Evolutionary conservation across 2,329 filamentous ascomycete species (phyloP).

Genomic region (Chrysosporium queenslandicum): DNA sequence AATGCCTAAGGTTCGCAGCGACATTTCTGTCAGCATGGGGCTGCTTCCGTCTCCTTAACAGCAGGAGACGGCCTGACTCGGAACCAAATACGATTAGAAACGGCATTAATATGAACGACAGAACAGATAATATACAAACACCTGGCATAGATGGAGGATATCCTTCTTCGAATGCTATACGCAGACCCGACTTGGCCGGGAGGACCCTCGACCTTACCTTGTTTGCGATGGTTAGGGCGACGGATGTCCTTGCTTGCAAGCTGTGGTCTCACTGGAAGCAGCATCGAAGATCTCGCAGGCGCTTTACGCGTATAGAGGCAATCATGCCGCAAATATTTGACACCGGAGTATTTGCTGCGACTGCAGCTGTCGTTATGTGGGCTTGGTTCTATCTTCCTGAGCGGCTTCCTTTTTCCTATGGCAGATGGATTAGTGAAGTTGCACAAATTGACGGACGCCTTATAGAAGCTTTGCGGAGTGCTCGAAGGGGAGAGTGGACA

Average conservation of each 20-base stretch:
- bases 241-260: slow-evolving; percentile 60
- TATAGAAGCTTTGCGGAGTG: slow-evolving; percentile 61
- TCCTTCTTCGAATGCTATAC: neutral
- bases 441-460: slow-evolving; percentile 66
- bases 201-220: slow-evolving; percentile 72
- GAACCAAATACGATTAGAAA: slow-evolving; percentile 4
- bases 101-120: neutral
- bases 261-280: slow-evolving; percentile 48
- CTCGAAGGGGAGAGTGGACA: slow-evolving; percentile 51
- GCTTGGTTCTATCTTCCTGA: slow-evolving; percentile 71
- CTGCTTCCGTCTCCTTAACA: slow-evolving; percentile 43
- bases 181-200: slow-evolving; percentile 46
- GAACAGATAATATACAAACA: neutral
- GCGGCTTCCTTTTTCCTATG: slow-evolving; percentile 62
- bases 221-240: slow-evolving; percentile 62
- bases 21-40: slow-evolving; percentile 42
- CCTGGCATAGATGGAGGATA: neutral
- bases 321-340: slow-evolving; percentile 45
- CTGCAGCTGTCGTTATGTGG: slow-evolving; percentile 74
- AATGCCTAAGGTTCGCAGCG: slow-evolving; percentile 33
- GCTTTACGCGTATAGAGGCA: slow-evolving; percentile 33
- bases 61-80: slow-evolving; percentile 20
- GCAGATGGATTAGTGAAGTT: slow-evolving; percentile 69
- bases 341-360: slow-evolving; percentile 59
- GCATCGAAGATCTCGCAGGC: slow-evolving; percentile 24